A percentile compares a stretch with the other conserved stretches of the same genome.
phyloP scores from a whole-genome alignment of 2,329 filamentous ascomycete genomes.

The Xylaria sp. region DNA sequence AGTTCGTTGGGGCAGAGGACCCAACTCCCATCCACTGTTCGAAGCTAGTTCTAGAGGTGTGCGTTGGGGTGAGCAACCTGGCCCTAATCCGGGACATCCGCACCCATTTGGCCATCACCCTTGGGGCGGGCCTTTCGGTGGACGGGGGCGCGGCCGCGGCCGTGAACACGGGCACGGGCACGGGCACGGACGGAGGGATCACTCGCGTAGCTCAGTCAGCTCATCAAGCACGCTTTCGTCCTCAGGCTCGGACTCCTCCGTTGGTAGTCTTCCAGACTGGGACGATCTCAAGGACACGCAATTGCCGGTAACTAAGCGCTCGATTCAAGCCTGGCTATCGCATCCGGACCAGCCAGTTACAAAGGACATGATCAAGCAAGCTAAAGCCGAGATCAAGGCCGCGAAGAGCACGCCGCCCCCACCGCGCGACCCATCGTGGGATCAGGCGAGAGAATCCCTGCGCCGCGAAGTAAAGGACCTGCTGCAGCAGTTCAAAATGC shows the following conservation, averaged over 20 bases:
- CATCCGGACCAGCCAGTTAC: conserved; percentile 62
- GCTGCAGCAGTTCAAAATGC: conserved; percentile 56
- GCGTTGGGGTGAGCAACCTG: conserved; percentile 20
- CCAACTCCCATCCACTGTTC: conserved; percentile 55
- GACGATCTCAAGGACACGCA: conserved; percentile 61
- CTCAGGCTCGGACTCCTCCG: conserved; percentile 53
- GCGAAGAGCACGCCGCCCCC: conserved; percentile 44
- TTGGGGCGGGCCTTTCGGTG: conserved; percentile 21
- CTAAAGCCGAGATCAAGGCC: conserved; percentile 57
- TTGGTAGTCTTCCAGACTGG: conserved; percentile 65
- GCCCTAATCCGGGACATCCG: conserved; percentile 3
- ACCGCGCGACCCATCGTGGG: conserved; percentile 27
- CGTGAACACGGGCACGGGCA: conserved; percentile 25
- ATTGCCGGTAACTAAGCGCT: conserved; percentile 57
- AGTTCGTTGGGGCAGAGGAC: conserved; percentile 57
- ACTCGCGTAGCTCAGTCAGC: conserved; percentile 30
- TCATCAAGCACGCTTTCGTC: conserved; percentile 51
- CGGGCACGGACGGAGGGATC: conserved; percentile 16
- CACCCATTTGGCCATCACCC: conserved; percentile 15
- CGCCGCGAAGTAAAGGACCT: conserved; percentile 52
- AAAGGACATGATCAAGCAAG: conserved; percentile 55
- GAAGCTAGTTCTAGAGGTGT: conserved; percentile 30
- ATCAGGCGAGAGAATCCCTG: conserved; percentile 23
- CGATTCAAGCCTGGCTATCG: conserved; percentile 60
- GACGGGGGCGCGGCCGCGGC: conserved; percentile 23